These are phyloP conservation scores for Spizellomyces sp. DNA, from an alignment of 192 early-diverging fungal genomes.

Conservation along the genomic window DNA sequence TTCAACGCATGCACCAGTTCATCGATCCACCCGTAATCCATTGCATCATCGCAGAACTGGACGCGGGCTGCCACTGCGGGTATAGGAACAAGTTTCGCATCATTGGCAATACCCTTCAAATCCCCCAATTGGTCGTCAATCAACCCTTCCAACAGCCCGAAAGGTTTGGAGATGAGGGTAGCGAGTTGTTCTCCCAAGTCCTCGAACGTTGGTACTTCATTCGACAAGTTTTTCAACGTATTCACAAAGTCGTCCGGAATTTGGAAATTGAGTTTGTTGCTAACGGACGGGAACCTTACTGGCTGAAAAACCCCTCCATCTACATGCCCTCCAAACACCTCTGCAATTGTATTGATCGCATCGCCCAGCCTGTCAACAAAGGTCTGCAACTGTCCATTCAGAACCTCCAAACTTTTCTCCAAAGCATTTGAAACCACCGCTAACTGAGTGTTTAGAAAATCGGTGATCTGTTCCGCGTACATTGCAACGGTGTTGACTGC, in stretches of 20 bases:
- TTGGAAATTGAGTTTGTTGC: slow-evolving; percentile 14
- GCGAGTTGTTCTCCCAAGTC: slow-evolving; percentile 8
- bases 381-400: slow-evolving; percentile 19
- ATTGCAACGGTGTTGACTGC: slow-evolving; percentile 18
- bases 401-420: slow-evolving; percentile 5
- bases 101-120: slow-evolving; percentile 5
- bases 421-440: slow-evolving; percentile 10
- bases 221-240: slow-evolving; percentile 5
- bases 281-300: slow-evolving; percentile 21
- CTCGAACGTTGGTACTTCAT: slow-evolving; percentile 13
- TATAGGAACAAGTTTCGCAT: neutral
- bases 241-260: slow-evolving; percentile 25
- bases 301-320: slow-evolving; percentile 7
- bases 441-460: slow-evolving; percentile 30
- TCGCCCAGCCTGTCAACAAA: slow-evolving; percentile 5
- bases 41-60: slow-evolving; percentile 17
- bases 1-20: slow-evolving; percentile 13
- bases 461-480: slow-evolving; percentile 20
- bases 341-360: slow-evolving; percentile 11
- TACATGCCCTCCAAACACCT: slow-evolving; percentile 18
- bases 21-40: slow-evolving; percentile 27
- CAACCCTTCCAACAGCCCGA: slow-evolving; percentile 19
- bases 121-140: slow-evolving; percentile 19
- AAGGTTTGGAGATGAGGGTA: slow-evolving; percentile 22
- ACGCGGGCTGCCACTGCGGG: slow-evolving; percentile 3